Conservation (phyloP, 768 basidiomycete genomes). For the Cystobasidium ongulense region DNA sequence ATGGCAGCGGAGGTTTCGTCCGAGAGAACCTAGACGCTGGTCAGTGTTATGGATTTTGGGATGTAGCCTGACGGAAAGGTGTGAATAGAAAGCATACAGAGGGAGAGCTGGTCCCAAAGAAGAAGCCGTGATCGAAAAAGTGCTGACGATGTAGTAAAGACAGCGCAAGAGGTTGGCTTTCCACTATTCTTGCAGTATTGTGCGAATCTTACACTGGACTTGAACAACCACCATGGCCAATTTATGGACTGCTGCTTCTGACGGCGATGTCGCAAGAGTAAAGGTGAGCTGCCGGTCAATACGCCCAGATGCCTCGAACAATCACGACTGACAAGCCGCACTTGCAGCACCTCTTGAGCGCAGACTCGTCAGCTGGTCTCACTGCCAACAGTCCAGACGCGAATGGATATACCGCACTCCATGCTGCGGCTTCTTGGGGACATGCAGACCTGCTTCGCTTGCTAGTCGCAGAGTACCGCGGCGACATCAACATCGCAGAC, state of each 20-base stretch:
- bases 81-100: too few relatives aligned
- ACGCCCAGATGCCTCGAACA: background rate
- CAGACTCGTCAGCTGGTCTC: background rate
- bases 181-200: too few relatives aligned
- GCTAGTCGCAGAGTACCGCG: slow-evolving; percentile 45
- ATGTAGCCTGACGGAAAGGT: too few relatives aligned
- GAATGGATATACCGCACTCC: slow-evolving; percentile 41
- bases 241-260: slow-evolving; percentile 48
- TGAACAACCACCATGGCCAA: slow-evolving; percentile 37
- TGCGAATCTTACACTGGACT: background rate
- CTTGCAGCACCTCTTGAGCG: slow-evolving; percentile 19
- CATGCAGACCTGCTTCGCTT: slow-evolving; percentile 46
- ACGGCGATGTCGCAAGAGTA: slow-evolving; percentile 47
- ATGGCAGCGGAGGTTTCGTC: background rate
- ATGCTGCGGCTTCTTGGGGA: slow-evolving; percentile 49
- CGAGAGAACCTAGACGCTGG: background rate
- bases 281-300: slow-evolving; percentile 41
- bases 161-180: too few relatives aligned
- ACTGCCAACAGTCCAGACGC: slow-evolving; percentile 33
- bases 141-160: background rate
- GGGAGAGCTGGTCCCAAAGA: background rate
- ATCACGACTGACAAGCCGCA: background rate
- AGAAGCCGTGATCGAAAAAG: background rate
- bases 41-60: too few relatives aligned
- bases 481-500: slow-evolving; percentile 48